A percentile compares a stretch with the other conserved stretches of the same genome.
phyloP scores from a whole-genome alignment of 2,329 filamentous ascomycete species.

The Hypoxylon sp. region DNA sequence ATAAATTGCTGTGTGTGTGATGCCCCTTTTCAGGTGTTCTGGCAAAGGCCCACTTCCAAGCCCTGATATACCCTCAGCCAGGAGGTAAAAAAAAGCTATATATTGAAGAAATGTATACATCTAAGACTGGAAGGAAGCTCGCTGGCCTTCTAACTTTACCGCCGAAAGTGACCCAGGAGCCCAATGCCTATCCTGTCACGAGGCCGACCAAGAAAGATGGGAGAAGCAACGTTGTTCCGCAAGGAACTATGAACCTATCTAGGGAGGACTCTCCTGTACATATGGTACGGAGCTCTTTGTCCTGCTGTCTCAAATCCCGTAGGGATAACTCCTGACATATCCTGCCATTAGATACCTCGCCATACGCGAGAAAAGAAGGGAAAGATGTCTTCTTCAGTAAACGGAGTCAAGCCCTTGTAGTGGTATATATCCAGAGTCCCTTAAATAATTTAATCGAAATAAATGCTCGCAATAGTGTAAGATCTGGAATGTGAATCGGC shows the following conservation, averaged over 20 bases:
- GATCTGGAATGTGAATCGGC: conserved; percentile 12
- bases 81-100: not conserved
- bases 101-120: not conserved
- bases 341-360: not conserved
- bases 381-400: not conserved
- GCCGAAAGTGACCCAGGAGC: not conserved
- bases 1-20: no score
- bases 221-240: no score
- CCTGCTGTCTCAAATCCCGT: no score
- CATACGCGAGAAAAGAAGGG: not conserved
- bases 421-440: not conserved
- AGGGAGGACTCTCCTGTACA: no score
- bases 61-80: no score
- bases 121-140: not conserved
- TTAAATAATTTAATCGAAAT: not conserved
- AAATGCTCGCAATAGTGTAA: not conserved
- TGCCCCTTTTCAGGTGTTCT: no score
- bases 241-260: no score
- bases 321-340: no score
- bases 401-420: not conserved
- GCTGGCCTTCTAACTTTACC: not conserved
- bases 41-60: no score
- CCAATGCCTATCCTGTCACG: no score
- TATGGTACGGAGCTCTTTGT: no score
- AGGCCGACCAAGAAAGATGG: no score